Evolutionary conservation across 2,329 filamentous ascomycete species (phyloP).

Genomic region (Monilinia polystroma): DNA sequence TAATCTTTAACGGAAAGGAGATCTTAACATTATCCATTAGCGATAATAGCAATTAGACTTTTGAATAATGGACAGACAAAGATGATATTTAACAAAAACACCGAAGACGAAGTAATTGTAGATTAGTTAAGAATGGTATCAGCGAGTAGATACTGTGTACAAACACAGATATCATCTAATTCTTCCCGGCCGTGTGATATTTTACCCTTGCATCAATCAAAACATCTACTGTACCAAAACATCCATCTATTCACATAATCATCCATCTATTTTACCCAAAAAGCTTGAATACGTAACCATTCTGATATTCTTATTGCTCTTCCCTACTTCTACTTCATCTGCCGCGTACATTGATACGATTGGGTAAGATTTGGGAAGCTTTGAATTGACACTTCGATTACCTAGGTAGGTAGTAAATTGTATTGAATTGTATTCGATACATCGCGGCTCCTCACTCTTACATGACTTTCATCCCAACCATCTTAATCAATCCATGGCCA

Average conservation of each 20-base stretch:
- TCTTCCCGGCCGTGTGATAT: no score
- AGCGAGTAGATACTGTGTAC: no score
- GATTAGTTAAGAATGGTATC: no score
- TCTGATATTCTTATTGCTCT: background rate
- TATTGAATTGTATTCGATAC: background rate
- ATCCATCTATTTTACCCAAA: background rate
- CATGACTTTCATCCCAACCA: background rate
- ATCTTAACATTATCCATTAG: no score
- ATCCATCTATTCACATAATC: background rate
- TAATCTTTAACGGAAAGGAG: no score
- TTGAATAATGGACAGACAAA: no score
- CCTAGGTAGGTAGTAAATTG: no score
- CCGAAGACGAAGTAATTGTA: no score
- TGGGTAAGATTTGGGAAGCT: background rate
- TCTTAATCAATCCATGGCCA: background rate
- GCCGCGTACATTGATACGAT: background rate
- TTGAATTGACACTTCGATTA: background rate
- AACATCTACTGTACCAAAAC: background rate
- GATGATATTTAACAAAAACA: no score
- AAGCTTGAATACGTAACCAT: slow-evolving; percentile 8
- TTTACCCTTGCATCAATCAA: background rate
- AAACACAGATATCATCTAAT: no score
- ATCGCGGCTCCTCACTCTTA: background rate
- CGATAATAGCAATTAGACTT: no score
- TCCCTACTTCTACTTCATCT: background rate